Conservation (phyloP, 1,284 basidiomycete species). For the Rhodotorula sp. region DNA sequence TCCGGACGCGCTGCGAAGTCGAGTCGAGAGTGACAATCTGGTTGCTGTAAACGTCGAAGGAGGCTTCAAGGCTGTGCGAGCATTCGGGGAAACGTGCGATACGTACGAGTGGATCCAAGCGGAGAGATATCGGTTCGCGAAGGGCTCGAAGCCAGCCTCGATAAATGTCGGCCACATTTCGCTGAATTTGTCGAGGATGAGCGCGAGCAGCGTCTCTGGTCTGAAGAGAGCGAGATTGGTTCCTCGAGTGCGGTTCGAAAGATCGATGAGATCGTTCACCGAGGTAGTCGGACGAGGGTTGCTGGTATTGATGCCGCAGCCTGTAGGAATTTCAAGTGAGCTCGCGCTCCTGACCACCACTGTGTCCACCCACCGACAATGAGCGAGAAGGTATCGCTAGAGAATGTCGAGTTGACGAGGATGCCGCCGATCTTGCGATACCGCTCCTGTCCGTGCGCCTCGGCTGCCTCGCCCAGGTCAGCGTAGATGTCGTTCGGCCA, state of each 20-base stretch:
- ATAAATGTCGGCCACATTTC: conserved; percentile 73
- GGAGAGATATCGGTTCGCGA: conserved; percentile 59
- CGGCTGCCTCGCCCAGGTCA: conserved; percentile 51
- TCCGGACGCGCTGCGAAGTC: conserved; percentile 64
- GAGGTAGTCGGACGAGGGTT: conserved; percentile 82
- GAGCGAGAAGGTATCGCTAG: conserved; percentile 67
- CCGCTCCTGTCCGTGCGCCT: conserved; percentile 50
- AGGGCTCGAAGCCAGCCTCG: conserved; percentile 50
- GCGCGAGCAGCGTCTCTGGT: conserved; percentile 72
- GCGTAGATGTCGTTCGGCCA: conserved; percentile 99
- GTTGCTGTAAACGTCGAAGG: conserved; percentile 56
- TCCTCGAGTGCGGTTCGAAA: conserved; percentile 47
- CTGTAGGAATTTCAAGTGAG: conserved; percentile 51
- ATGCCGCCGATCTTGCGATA: conserved; percentile 82
- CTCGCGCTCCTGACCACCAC: background rate
- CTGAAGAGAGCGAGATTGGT: conserved; percentile 54
- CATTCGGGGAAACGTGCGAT: conserved; percentile 35
- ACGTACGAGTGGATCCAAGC: conserved; percentile 86
- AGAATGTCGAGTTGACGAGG: conserved; percentile 82
- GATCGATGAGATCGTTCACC: conserved; percentile 62
- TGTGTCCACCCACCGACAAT: conserved; percentile 62
- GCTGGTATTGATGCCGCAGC: conserved; percentile 84
- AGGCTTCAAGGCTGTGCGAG: background rate
- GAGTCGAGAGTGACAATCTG: conserved; percentile 80
- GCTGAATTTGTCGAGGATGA: conserved; percentile 75